Conservation (phyloP, 768 basidiomycete genomes). For the Leccinum boreale region DNA sequence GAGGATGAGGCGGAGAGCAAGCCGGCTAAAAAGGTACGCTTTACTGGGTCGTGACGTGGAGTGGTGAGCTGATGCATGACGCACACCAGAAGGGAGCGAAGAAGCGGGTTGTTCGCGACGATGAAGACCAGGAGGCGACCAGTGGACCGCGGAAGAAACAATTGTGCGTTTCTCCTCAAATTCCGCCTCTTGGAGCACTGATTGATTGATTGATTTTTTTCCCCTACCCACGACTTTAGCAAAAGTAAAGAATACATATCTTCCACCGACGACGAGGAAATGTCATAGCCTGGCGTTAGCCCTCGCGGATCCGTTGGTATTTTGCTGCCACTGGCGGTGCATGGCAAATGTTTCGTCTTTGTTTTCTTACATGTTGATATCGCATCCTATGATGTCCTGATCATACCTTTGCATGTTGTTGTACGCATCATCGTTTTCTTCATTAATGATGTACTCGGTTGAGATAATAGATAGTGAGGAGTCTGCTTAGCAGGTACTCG, state of each 20-base stretch:
- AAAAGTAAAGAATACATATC: conserved; percentile 88
- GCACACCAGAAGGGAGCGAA: conserved; percentile 46
- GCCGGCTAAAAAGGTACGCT: conserved; percentile 65
- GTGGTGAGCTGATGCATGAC: not conserved
- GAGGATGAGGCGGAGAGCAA: conserved; percentile 60
- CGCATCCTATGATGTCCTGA: not conserved
- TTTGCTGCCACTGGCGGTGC: not conserved
- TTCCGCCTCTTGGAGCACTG: not conserved
- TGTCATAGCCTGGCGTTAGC: conserved; percentile 28
- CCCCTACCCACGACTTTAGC: conserved; percentile 37
- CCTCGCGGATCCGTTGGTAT: not conserved
- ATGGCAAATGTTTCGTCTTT: not conserved
- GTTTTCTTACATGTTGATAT: not conserved
- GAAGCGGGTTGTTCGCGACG: conserved; percentile 76
- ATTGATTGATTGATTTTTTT: not conserved
- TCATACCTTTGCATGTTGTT: not conserved
- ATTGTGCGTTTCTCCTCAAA: conserved; percentile 46
- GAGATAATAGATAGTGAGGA: too few species aligned
- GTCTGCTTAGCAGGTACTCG: too few species aligned
- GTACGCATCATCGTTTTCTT: not conserved
- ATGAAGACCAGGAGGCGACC: conserved; percentile 69
- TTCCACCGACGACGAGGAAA: conserved; percentile 80
- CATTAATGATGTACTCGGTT: not conserved
- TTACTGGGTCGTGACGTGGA: not conserved
- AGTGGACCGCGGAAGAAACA: conserved; percentile 74